phyloP scores from a whole-genome alignment of 2,329 filamentous ascomycete species.

The Rhynchosporium agropyri region DNA sequence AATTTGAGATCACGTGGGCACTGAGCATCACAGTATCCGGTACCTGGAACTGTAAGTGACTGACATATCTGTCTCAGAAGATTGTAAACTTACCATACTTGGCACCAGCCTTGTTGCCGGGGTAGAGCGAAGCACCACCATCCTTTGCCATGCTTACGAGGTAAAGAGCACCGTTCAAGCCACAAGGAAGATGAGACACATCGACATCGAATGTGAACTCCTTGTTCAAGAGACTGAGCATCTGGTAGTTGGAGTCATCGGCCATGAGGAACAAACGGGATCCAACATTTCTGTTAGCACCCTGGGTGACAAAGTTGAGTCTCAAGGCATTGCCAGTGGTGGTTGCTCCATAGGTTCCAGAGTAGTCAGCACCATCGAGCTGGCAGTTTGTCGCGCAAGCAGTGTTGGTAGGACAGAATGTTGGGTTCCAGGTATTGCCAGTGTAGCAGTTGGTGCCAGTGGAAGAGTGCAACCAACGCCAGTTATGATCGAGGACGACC shows the following conservation, averaged over 20 bases:
- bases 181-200: constrained; percentile 67
- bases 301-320: constrained; percentile 59
- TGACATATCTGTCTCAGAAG: not conserved
- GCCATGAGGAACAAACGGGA: constrained; percentile 67
- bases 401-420: constrained; percentile 48
- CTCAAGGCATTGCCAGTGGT: constrained; percentile 54
- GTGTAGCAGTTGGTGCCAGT: constrained; percentile 44
- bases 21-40: constrained; percentile 66
- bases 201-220: constrained; percentile 56
- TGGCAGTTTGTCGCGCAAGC: constrained; percentile 54
- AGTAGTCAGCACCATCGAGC: constrained; percentile 57
- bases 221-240: constrained; percentile 59
- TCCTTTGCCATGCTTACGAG: constrained; percentile 64
- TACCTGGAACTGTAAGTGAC: constrained; percentile 7
- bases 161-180: constrained; percentile 73
- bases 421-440: constrained; percentile 48
- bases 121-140: constrained; percentile 56
- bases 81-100: constrained; percentile 49
- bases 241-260: constrained; percentile 62
- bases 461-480: constrained; percentile 57
- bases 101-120: constrained; percentile 59
- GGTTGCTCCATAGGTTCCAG: constrained; percentile 55
- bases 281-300: constrained; percentile 51
- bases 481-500: constrained; percentile 59
- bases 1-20: constrained; percentile 57